Evolutionary conservation across 1,284 basidiomycete genomes (phyloP).

Genomic region (Omphalotus olearius): DNA sequence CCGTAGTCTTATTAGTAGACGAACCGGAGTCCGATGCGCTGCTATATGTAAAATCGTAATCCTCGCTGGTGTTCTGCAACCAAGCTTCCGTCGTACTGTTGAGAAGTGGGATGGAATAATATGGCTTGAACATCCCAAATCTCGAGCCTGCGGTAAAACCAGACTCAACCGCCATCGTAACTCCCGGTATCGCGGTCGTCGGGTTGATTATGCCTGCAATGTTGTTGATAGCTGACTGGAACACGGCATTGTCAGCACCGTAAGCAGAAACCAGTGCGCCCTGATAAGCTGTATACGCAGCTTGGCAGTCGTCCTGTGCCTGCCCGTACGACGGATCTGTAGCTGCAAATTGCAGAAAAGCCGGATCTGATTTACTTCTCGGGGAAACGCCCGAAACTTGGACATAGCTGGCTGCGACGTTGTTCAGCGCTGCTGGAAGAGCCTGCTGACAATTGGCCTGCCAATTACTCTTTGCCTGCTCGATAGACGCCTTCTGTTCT

Average conservation of each 20-base stretch:
- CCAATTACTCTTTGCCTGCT: too few species aligned
- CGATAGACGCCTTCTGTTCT: too few species aligned
- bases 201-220: neutral
- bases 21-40: neutral
- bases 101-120: neutral
- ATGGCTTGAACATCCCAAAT: neutral
- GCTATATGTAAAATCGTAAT: neutral
- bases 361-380: neutral
- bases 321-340: constrained; percentile 1
- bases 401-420: too few species aligned
- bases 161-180: neutral
- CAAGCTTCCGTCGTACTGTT: constrained; percentile 1
- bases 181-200: neutral
- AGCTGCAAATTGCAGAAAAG: constrained; percentile 2
- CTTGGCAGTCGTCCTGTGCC: neutral
- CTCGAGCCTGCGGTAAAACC: neutral
- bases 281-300: constrained; percentile 2
- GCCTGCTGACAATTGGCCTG: too few species aligned
- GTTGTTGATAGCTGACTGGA: neutral
- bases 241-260: constrained; percentile 1
- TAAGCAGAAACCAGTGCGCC: neutral
- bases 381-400: neutral
- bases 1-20: neutral
- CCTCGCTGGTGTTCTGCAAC: neutral
- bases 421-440: too few species aligned